Evolutionary conservation across 208 protist species (phyloP).

Genomic region (Leishmania gerbilli): DNA sequence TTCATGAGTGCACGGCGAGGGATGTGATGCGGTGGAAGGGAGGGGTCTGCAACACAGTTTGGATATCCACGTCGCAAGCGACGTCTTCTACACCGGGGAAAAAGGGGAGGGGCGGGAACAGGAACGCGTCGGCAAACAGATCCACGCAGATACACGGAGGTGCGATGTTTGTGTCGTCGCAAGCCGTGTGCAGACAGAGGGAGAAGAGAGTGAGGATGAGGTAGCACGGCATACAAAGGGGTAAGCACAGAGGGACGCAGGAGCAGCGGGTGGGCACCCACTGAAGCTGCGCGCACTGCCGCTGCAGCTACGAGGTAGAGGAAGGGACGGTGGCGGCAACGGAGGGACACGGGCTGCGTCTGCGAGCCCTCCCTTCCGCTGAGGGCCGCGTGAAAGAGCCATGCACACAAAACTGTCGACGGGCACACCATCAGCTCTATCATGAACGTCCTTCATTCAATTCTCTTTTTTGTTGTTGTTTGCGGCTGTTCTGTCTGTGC

Average conservation of each 20-base stretch:
- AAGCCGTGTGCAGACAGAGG: neutral
- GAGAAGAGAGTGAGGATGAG: neutral
- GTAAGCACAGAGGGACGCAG: neutral
- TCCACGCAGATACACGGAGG: neutral
- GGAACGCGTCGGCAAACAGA: neutral
- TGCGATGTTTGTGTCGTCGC: too few relatives aligned
- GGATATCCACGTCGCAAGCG: neutral
- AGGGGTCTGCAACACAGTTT: neutral
- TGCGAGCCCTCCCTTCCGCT: neutral
- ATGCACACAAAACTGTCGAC: neutral
- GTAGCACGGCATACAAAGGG: neutral
- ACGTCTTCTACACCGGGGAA: neutral
- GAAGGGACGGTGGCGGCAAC: neutral
- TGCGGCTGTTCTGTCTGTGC: neutral
- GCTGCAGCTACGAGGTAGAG: neutral
- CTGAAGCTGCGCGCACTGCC: neutral
- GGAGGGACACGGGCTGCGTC: neutral
- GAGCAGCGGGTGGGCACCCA: too few relatives aligned
- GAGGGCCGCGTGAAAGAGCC: neutral
- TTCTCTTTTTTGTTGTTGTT: too few relatives aligned
- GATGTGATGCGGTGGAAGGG: neutral
- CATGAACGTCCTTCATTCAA: neutral
- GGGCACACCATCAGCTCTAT: neutral
- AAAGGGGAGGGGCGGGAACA: neutral
- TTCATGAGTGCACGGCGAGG: conserved; percentile 7